These are phyloP conservation scores for Telopea speciosissima DNA, from an alignment of 177 flowering plant genomes.

Conservation along the genomic window DNA sequence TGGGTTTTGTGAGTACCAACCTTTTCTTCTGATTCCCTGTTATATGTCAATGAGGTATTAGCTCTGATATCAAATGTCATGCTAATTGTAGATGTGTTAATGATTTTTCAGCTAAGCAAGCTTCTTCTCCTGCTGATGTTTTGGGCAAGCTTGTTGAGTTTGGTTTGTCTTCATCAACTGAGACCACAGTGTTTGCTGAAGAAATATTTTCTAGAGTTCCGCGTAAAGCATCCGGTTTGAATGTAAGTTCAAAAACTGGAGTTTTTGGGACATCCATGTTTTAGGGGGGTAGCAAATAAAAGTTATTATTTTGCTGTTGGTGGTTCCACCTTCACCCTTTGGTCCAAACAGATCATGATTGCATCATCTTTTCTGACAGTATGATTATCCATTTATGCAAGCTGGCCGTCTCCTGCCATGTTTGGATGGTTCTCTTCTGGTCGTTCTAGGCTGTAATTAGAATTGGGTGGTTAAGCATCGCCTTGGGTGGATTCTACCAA, in stretches of 20 bases:
- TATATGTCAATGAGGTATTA: not conserved
- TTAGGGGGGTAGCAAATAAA: not conserved
- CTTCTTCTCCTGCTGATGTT: slow-evolving; percentile 64
- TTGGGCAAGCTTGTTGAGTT: slow-evolving; percentile 40
- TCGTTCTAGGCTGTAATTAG: too few relatives aligned
- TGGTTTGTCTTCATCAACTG: slow-evolving; percentile 51
- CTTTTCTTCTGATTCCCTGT: not conserved
- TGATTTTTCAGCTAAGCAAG: slow-evolving; percentile 56
- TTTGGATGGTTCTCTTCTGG: too few relatives aligned
- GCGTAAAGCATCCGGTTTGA: slow-evolving; percentile 48
- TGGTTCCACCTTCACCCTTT: not conserved
- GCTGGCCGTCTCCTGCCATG: too few relatives aligned
- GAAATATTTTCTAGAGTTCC: slow-evolving; percentile 64
- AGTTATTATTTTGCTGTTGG: not conserved
- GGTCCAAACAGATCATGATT: not conserved
- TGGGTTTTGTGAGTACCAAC: slow-evolving; percentile 43
- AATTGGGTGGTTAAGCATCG: too few relatives aligned
- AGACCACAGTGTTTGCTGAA: slow-evolving; percentile 55
- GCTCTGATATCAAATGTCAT: not conserved
- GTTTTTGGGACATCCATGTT: not conserved
- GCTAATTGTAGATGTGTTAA: not conserved
- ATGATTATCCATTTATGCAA: too few relatives aligned
- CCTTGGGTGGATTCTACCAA: too few relatives aligned
- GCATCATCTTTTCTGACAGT: not conserved
- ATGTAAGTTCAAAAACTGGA: slow-evolving; percentile 39